Evolutionary conservation across 768 basidiomycete species (phyloP).

Genomic region (Boletus patriciae): DNA sequence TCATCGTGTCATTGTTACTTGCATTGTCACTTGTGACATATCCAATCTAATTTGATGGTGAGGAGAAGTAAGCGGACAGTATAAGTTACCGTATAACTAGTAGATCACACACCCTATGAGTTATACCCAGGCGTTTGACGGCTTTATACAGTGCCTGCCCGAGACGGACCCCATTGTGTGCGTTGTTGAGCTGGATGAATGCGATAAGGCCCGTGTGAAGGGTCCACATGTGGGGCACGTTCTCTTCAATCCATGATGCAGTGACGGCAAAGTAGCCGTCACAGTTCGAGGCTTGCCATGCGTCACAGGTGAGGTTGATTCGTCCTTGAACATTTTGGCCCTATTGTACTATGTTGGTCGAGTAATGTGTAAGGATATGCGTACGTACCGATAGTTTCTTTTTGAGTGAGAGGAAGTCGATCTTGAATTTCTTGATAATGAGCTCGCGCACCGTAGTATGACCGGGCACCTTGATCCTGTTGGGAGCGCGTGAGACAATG

Average conservation of each 20-base stretch:
- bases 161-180: conserved; percentile 33
- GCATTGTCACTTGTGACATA: conserved; percentile 32
- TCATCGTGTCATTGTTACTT: not conserved
- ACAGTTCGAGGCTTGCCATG: conserved; percentile 41
- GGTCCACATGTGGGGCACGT: conserved; percentile 21
- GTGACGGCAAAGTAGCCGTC: conserved; percentile 42
- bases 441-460: not conserved
- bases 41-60: conserved; percentile 27
- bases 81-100: not conserved
- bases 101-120: conserved; percentile 27
- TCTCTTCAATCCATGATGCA: conserved; percentile 18
- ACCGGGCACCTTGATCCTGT: not conserved
- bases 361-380: not conserved
- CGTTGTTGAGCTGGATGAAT: conserved; percentile 39
- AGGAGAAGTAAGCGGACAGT: not conserved
- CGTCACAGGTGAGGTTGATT: conserved; percentile 40
- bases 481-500: not conserved
- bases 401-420: not conserved
- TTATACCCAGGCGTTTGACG: conserved; percentile 26
- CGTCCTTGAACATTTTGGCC: not conserved
- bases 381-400: conserved; percentile 1
- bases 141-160: conserved; percentile 38
- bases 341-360: not conserved
- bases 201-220: conserved; percentile 35
- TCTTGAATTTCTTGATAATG: conserved; percentile 9